Conservation (phyloP, 1,284 basidiomycete species). For the Schizophyllum amplum region DNA sequence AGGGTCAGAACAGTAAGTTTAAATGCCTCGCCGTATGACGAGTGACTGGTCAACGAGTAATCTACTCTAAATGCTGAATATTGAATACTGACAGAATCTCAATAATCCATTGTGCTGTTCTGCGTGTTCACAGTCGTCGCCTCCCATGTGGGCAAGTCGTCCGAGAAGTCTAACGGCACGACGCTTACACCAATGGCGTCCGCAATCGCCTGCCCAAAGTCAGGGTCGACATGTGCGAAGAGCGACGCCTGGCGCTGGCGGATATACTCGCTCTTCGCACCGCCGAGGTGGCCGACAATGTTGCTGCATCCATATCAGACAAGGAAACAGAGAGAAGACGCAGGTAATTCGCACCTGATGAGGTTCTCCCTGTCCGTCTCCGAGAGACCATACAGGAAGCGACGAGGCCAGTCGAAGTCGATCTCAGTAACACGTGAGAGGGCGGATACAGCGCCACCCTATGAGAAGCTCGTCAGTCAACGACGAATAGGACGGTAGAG, state of each 20-base stretch:
- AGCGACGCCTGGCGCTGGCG: slow-evolving; percentile 25
- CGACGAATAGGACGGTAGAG: background rate
- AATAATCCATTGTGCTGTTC: slow-evolving; percentile 3
- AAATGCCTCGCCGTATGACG: no score
- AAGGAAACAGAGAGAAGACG: background rate
- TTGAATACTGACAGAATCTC: no score
- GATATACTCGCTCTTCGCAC: slow-evolving; percentile 21
- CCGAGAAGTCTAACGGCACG: background rate
- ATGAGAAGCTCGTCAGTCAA: background rate
- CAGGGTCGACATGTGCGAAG: slow-evolving; percentile 26
- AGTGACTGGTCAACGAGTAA: no score
- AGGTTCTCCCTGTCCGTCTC: slow-evolving; percentile 27
- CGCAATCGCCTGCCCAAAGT: slow-evolving; percentile 26
- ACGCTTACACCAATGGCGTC: slow-evolving; percentile 19
- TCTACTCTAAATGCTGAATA: no score
- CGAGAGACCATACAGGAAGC: slow-evolving; percentile 31
- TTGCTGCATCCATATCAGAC: no score
- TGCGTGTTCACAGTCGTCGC: background rate
- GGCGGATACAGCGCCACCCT: slow-evolving; percentile 24
- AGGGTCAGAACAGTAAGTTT: no score
- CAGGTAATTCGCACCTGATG: slow-evolving; percentile 18
- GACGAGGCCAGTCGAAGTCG: slow-evolving; percentile 37
- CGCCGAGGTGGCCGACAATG: slow-evolving; percentile 30
- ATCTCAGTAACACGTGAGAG: slow-evolving; percentile 25
- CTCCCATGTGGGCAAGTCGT: slow-evolving; percentile 1